Conservation (phyloP, 129 eudicot genomes). For the Dittrichia graveolens region DNA sequence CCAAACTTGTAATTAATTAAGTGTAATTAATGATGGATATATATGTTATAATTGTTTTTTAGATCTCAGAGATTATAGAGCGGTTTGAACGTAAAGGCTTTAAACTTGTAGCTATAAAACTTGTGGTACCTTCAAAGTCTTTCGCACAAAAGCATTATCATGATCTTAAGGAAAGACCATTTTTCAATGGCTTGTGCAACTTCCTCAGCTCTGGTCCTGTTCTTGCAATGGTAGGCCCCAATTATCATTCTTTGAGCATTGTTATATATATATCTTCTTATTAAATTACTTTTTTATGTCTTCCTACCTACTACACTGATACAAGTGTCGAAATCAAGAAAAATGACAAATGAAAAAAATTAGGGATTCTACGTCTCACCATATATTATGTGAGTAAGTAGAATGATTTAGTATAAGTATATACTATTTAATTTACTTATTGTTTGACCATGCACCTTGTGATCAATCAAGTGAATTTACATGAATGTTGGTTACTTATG, state of each 20-base stretch:
- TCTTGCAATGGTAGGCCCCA: conserved; percentile 73
- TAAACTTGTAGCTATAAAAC: conserved; percentile 91
- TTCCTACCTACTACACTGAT: too few species aligned
- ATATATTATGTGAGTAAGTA: too few species aligned
- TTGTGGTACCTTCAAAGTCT: conserved; percentile 83
- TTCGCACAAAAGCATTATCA: conserved; percentile 94
- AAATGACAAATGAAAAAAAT: too few species aligned
- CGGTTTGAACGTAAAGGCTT: conserved; percentile 94
- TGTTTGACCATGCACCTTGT: background rate
- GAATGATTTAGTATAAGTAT: too few species aligned
- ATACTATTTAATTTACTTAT: too few species aligned
- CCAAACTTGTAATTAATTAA: conserved; percentile 16
- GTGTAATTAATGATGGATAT: too few species aligned
- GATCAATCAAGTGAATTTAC: background rate
- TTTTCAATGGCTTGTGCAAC: conserved; percentile 85
- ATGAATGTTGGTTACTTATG: background rate
- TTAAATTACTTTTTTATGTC: too few species aligned
- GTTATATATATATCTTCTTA: too few species aligned
- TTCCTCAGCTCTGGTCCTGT: conserved; percentile 99
- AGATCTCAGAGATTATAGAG: conserved; percentile 87
- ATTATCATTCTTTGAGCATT: background rate
- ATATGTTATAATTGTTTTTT: too few species aligned
- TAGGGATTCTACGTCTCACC: too few species aligned
- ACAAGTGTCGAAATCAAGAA: too few species aligned
- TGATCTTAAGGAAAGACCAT: conserved; percentile 90